Conservation (phyloP, 164 flowering plant species). For the Protea cynaroides region DNA sequence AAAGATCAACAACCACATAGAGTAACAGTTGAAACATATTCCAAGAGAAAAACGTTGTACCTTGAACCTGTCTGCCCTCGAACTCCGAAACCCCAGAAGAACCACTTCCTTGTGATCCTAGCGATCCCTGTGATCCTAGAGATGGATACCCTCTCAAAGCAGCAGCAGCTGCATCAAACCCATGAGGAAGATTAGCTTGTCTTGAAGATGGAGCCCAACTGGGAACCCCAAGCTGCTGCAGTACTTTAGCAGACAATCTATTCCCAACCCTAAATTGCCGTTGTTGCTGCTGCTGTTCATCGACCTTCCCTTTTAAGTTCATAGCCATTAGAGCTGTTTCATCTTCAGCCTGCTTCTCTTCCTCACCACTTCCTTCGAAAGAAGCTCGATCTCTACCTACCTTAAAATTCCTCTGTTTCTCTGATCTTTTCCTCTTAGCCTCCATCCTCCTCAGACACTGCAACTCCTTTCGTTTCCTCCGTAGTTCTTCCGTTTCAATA, state of each 20-base stretch:
- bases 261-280: slow-evolving; percentile 13
- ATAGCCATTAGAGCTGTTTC: slow-evolving; percentile 11
- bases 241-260: slow-evolving; percentile 12
- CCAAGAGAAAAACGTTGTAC: slow-evolving; percentile 18
- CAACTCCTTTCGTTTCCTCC: slow-evolving; percentile 83
- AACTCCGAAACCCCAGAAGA: slow-evolving; percentile 49
- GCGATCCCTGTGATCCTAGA: slow-evolving; percentile 29
- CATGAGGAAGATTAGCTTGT: slow-evolving; percentile 12
- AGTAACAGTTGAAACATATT: neutral
- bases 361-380: slow-evolving; percentile 12
- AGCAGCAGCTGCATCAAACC: slow-evolving; percentile 1
- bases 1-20: neutral
- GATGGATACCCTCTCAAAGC: slow-evolving; percentile 9
- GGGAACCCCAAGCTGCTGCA: slow-evolving; percentile 20
- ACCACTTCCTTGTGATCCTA: slow-evolving; percentile 45
- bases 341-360: slow-evolving; percentile 28
- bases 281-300: too few species aligned
- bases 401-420: slow-evolving; percentile 51
- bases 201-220: slow-evolving; percentile 24
- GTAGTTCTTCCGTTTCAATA: slow-evolving; percentile 75
- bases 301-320: slow-evolving; percentile 22
- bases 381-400: slow-evolving; percentile 2
- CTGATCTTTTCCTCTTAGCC: slow-evolving; percentile 78
- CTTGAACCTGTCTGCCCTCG: slow-evolving; percentile 32
- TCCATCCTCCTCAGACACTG: slow-evolving; percentile 75